Base-by-base conservation (phyloP, 1,284 basidiomycete species). In the Singerocomus inundabilis region DNA sequence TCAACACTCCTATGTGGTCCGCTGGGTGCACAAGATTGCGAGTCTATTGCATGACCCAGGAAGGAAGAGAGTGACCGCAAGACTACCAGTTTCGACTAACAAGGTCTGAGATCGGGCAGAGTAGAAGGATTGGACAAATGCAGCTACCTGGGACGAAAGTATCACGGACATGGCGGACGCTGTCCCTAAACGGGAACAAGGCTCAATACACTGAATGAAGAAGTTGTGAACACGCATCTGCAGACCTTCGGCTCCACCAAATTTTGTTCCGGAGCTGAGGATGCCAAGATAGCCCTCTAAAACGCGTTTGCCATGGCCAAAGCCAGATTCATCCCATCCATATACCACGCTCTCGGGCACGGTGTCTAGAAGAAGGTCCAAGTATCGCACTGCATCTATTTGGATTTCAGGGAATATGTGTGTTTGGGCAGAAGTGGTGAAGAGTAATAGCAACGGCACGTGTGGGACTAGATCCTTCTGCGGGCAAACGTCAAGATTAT, bases 401-500 rank as follows among this genome's bases (percentile, higher is more conserved):
- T 93, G 80, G 51, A 98, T 91, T 60, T 95, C 91, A 9, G 93
- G 93, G 67, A 94, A 96, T 50, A 99, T 97, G 62, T 97, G 90
- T 0, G 92, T 94, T 66, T 97, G 87, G 0, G 93, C 93, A 5
- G 95, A 96, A 2, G 91, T 85, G 0, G 86, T 84, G 67, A 93
- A 97, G 12, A 98, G 80, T 15, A 96, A 74, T 2, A 97, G 74
- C 0, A 84, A 63, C 0, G 86, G 77, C 5, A 85, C 78, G 65
- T 93, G 92, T 7, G 88, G 92, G 4, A 73, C 60, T 2, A 93
- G 69, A 47, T 81, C 78, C 45, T 81, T 77, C 90, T 87, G 53
- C n/a, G 41, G 48, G 32, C 26, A 44, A 50, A 49, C 40, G 51
- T 59, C 48, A 44, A 51, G 31, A 37, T 8, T 11, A 16, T 47